Conservation (phyloP, 257 asterid species). For the Solanum raphanifolium region DNA sequence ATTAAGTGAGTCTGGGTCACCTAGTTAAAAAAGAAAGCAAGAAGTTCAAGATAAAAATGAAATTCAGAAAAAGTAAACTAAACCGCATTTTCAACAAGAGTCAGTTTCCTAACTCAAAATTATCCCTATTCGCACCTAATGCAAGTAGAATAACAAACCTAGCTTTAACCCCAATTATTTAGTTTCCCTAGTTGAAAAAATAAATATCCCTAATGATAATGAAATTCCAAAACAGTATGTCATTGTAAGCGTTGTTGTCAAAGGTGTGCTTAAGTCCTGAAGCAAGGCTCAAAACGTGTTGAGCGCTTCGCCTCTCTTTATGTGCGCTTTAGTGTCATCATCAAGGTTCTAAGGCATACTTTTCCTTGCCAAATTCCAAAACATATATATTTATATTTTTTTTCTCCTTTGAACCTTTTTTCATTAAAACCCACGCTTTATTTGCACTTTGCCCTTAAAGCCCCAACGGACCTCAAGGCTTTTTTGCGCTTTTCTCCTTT, state of each 20-base stretch:
- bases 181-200: neutral
- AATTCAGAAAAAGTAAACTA: neutral
- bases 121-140: neutral
- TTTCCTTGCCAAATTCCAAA: neutral
- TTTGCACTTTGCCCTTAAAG: neutral
- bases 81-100: neutral
- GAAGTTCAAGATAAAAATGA: neutral
- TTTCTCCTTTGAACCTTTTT: neutral
- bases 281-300: neutral
- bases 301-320: neutral
- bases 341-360: neutral
- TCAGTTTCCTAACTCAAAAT: neutral
- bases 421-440: neutral
- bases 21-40: neutral
- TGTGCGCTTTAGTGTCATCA: neutral
- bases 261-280: neutral
- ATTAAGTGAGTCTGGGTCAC: neutral
- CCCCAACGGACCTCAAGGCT: neutral
- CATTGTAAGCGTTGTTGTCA: neutral
- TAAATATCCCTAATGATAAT: neutral
- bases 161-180: neutral
- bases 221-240: neutral
- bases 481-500: neutral
- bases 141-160: neutral
- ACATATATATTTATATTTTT: neutral